These are phyloP conservation scores for Calonectria multiphialidica DNA, from an alignment of 2,329 filamentous ascomycete species.

Conservation along the genomic window DNA sequence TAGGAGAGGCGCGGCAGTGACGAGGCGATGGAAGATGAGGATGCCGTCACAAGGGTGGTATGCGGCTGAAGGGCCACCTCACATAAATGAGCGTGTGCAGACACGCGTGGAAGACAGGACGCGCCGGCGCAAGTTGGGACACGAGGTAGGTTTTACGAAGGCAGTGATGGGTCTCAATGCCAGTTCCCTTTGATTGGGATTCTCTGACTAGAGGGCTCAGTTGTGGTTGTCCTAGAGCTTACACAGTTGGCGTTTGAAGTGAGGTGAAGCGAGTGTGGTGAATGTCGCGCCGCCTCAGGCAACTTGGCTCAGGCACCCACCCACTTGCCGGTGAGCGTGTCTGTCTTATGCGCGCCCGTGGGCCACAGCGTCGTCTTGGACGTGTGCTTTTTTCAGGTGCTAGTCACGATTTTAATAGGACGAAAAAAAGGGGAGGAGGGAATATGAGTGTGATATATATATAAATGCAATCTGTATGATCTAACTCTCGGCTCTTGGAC, in stretches of 20 bases:
- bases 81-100: not conserved
- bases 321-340: not conserved
- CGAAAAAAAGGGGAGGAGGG: not conserved
- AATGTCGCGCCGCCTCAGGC: constrained; percentile 18
- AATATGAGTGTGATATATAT: too few species aligned
- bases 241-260: constrained; percentile 1
- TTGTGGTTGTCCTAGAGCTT: not conserved
- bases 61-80: constrained; percentile 12
- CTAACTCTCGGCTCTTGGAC: not conserved
- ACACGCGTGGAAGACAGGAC: not conserved
- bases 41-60: not conserved
- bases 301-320: constrained; percentile 17
- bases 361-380: not conserved
- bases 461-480: not conserved
- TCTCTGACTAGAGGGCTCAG: not conserved
- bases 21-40: not conserved
- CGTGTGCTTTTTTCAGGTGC: not conserved
- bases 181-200: not conserved
- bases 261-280: not conserved
- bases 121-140: not conserved
- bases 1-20: not conserved
- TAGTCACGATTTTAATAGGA: not conserved
- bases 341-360: not conserved
- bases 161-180: not conserved
- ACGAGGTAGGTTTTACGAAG: not conserved